Evolutionary conservation across 352 stramenopile genomes (phyloP).

Genomic region (Nothophytophthora sp.): DNA sequence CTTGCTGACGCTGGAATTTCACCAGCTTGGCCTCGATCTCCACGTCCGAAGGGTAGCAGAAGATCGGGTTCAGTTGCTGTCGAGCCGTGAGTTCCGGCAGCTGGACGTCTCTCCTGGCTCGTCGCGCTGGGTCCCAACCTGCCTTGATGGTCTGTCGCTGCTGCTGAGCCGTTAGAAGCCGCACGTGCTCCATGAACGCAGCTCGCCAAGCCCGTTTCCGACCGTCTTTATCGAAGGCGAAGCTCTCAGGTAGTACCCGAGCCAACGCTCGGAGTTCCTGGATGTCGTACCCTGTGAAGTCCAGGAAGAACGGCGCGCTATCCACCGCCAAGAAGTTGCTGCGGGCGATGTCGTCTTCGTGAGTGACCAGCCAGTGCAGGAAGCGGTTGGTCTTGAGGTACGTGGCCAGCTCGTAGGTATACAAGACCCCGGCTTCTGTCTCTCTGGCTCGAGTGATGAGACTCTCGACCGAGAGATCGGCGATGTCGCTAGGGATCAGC

Average conservation of each 20-base stretch:
- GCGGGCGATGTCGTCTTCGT: slow-evolving; percentile 64
- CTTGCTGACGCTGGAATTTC: slow-evolving; percentile 61
- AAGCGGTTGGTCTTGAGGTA: slow-evolving; percentile 85
- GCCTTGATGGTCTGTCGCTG: slow-evolving; percentile 55
- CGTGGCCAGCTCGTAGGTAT: slow-evolving; percentile 67
- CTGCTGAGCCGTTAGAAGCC: slow-evolving; percentile 54
- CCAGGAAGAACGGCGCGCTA: slow-evolving; percentile 60
- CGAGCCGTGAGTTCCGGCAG: slow-evolving; percentile 60
- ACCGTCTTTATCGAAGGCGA: slow-evolving; percentile 79
- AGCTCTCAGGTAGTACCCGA: slow-evolving; percentile 48
- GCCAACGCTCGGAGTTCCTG: slow-evolving; percentile 59
- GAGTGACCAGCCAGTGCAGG: slow-evolving; percentile 77
- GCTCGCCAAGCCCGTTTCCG: slow-evolving; percentile 62
- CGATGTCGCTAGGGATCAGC: slow-evolving; percentile 57
- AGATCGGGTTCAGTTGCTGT: slow-evolving; percentile 68
- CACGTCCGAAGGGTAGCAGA: slow-evolving; percentile 63
- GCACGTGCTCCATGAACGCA: slow-evolving; percentile 69
- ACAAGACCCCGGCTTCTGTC: slow-evolving; percentile 40
- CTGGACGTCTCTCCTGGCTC: slow-evolving; percentile 42
- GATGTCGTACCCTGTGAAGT: slow-evolving; percentile 69
- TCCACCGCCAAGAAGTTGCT: slow-evolving; percentile 77
- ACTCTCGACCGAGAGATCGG: slow-evolving; percentile 53
- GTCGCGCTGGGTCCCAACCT: slow-evolving; percentile 58
- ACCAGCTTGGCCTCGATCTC: slow-evolving; percentile 59
- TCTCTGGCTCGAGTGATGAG: slow-evolving; percentile 44